Evolutionary conservation across 371 early-diverging fungal genomes (phyloP).

Genomic region (Mortierella sp.): DNA sequence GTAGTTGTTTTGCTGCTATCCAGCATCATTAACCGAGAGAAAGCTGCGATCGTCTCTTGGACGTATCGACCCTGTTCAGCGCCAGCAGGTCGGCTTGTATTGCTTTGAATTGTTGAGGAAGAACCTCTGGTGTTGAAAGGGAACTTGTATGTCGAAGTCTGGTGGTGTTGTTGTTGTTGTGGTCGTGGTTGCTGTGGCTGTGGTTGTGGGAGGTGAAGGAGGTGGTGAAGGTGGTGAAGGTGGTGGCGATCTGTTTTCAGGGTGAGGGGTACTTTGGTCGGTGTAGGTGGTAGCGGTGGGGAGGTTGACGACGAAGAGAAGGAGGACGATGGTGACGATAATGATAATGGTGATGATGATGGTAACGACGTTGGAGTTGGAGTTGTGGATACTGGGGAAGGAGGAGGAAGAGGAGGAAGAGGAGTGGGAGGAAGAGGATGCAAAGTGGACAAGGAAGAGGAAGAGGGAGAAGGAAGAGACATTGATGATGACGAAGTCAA

Average conservation of each 20-base stretch:
- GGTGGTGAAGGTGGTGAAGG: background rate
- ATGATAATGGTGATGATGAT: background rate
- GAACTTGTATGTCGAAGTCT: background rate
- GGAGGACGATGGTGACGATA: background rate
- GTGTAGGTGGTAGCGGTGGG: background rate
- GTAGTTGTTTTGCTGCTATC: background rate
- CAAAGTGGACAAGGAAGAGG: background rate
- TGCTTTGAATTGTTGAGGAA: background rate
- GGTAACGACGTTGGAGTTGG: background rate
- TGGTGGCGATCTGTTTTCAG: background rate
- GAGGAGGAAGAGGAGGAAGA: background rate
- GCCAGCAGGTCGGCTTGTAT: background rate
- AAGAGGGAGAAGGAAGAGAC: background rate
- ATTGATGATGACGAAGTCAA: background rate
- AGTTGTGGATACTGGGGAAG: background rate
- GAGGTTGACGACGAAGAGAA: background rate
- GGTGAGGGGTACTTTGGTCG: background rate
- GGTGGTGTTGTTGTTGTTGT: background rate
- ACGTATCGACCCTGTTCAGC: constrained; percentile 35
- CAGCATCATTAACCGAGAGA: constrained; percentile 29
- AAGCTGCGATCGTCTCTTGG: constrained; percentile 35
- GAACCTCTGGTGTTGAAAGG: background rate
- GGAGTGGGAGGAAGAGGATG: background rate
- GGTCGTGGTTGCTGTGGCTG: background rate
- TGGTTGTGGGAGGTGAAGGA: constrained; percentile 4